Conservation (phyloP, 306 rosid genomes). For the Fragaria vesca region DNA sequence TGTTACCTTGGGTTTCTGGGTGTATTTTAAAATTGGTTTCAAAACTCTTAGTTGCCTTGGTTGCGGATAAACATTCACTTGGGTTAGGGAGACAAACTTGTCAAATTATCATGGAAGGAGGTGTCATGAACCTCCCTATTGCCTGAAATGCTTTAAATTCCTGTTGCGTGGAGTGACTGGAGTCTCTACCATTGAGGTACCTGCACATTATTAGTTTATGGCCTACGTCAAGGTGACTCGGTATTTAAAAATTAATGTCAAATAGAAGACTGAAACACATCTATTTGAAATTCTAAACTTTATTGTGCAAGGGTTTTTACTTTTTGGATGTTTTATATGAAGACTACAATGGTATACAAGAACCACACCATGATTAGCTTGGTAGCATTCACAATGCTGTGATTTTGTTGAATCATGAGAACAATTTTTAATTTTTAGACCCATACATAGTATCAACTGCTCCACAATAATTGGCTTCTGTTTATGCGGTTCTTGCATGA, state of each 20-base stretch:
- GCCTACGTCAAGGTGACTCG: not conserved
- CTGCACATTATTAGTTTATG: not conserved
- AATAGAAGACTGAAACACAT: not conserved
- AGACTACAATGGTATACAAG: not conserved
- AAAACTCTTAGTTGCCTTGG: not conserved
- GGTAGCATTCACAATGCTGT: not conserved
- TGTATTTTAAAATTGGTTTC: not conserved
- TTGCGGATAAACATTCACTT: not conserved
- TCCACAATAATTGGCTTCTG: not conserved
- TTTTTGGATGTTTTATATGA: not conserved
- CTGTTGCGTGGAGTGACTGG: not conserved
- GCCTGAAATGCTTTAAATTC: not conserved
- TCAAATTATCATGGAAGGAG: not conserved
- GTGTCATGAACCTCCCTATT: not conserved
- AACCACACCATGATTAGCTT: not conserved
- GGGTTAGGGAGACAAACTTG: not conserved
- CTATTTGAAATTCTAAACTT: not conserved
- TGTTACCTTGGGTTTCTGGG: not conserved
- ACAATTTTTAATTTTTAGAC: not conserved
- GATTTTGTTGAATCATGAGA: not conserved
- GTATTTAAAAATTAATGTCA: not conserved
- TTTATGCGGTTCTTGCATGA: not conserved
- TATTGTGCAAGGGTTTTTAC: not conserved
- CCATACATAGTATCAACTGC: not conserved
- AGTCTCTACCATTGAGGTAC: not conserved